These are phyloP conservation scores for Penicillium crustosum DNA, from an alignment of 2,329 filamentous ascomycete species.

Conservation along the genomic window DNA sequence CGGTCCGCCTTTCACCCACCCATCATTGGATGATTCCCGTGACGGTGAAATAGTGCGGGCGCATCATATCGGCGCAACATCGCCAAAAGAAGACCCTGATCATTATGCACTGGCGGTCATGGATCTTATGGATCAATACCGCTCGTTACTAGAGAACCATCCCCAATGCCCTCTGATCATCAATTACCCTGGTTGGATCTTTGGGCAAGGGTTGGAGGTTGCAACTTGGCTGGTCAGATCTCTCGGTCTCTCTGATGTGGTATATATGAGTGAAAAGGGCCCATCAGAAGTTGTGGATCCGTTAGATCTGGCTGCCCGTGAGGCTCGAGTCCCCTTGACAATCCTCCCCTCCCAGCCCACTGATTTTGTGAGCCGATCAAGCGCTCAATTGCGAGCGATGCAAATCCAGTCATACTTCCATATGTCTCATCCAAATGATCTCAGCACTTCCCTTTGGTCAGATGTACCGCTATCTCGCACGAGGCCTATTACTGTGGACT, in stretches of 20 bases:
- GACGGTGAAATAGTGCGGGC: constrained; percentile 47
- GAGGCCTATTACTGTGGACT: constrained; percentile 52
- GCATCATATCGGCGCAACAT: constrained; percentile 55
- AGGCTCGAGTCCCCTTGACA: constrained; percentile 41
- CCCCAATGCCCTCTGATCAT: constrained; percentile 54
- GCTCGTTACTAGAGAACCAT: constrained; percentile 40
- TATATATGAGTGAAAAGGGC: constrained; percentile 55
- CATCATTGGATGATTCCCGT: constrained; percentile 36
- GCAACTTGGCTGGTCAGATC: constrained; percentile 48
- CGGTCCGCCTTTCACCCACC: constrained; percentile 58
- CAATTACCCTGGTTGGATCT: constrained; percentile 59
- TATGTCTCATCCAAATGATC: constrained; percentile 31
- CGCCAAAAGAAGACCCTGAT: constrained; percentile 57
- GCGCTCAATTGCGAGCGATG: constrained; percentile 56
- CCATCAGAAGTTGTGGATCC: constrained; percentile 45
- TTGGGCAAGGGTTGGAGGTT: constrained; percentile 52
- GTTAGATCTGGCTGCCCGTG: constrained; percentile 42
- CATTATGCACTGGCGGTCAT: constrained; percentile 55
- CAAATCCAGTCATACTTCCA: constrained; percentile 64
- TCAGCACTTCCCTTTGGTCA: constrained; percentile 45
- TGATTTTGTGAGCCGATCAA: constrained; percentile 48
- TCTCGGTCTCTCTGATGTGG: constrained; percentile 52
- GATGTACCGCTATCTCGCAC: constrained; percentile 46
- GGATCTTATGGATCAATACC: constrained; percentile 54
- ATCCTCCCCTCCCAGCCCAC: constrained; percentile 49